Base-by-base conservation (phyloP, 495 filamentous ascomycete species). In the Hypoxylon intermedium region DNA sequence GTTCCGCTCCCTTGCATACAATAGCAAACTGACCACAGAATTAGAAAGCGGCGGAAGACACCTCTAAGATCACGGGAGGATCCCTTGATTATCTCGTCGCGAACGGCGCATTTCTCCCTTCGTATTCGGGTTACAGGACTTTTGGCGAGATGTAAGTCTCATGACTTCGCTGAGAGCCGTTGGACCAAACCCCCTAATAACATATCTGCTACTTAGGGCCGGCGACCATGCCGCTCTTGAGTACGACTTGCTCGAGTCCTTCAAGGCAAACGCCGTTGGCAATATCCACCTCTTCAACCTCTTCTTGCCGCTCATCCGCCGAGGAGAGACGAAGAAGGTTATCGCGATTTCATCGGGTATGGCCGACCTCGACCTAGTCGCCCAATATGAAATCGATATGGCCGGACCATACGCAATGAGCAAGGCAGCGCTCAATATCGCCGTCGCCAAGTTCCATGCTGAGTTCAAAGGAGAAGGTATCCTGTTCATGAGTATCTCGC, bases 281-380 rank as follows among this genome's bases (percentile, higher is more conserved):
- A 74, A 74, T 30, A 69, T 85, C 65, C 74, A 85, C 53, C 68
- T 82, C 1, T 77, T 80, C 63, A 80, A 82, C 65, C 47, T 74
- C n/a, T 86, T 83, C 68, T 24, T 83, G 2, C 81, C 83, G 4
- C 73, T 85, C 0, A 72, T 86, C 57, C 65, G 69, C 2, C 71
- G 73, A n/a, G 80, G 82, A 21, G 61, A 67, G 9, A 60, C 20
- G 20, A 86, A 85, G 67, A 87, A 87, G 55, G 74, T 85, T 46
- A 75, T 87, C 48, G 47, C 76, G 20, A 78, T 87, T 21, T 79
- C 81, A 7, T 76, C 63, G 9, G 84, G 80, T 21, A 20, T 71
- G 19, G 81, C 72, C 0, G 83, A 83, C 53, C 13, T 53, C 9
- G 72, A 70, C 11, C 16, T 73, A 2, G 45, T 26, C 41, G 52